Conservation (phyloP, 2,329 filamentous ascomycete genomes). For the Penicillium sclerotiorum region DNA sequence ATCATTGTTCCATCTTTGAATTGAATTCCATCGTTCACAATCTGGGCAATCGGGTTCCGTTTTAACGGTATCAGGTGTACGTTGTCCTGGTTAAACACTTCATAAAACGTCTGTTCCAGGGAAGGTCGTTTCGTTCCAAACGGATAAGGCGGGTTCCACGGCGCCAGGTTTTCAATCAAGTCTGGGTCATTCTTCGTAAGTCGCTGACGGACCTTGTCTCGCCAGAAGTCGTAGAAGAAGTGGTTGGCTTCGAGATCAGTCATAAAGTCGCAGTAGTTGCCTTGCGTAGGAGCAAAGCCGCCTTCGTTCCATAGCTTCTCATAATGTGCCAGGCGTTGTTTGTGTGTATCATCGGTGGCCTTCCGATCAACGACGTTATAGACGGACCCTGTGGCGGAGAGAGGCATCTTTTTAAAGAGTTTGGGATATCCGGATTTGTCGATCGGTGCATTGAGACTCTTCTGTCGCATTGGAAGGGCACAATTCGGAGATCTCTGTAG, state of each 20-base stretch:
- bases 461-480: constrained; percentile 62
- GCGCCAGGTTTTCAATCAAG: constrained; percentile 57
- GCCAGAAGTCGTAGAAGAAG: constrained; percentile 60
- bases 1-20: constrained; percentile 40
- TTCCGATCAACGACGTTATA: constrained; percentile 57
- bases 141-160: constrained; percentile 55
- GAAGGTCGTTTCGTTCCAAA: constrained; percentile 58
- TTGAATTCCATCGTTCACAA: constrained; percentile 45
- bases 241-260: constrained; percentile 52
- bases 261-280: constrained; percentile 56
- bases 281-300: constrained; percentile 58
- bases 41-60: constrained; percentile 43
- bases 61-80: constrained; percentile 53
- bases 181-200: constrained; percentile 55
- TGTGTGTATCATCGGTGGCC: constrained; percentile 51
- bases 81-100: constrained; percentile 51
- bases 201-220: constrained; percentile 53
- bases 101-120: constrained; percentile 56
- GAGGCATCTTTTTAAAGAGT: constrained; percentile 55
- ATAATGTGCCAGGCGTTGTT: constrained; percentile 53
- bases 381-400: constrained; percentile 59
- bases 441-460: constrained; percentile 55
- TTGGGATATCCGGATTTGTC: constrained; percentile 46
- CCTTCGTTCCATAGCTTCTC: constrained; percentile 55
- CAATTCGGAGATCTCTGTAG: constrained; percentile 48